Percentiles rank a stretch among this genome's conserved stretches.
phyloP scores from a whole-genome alignment of 257 asterid genomes.

The Solanum pimpinellifolium region DNA sequence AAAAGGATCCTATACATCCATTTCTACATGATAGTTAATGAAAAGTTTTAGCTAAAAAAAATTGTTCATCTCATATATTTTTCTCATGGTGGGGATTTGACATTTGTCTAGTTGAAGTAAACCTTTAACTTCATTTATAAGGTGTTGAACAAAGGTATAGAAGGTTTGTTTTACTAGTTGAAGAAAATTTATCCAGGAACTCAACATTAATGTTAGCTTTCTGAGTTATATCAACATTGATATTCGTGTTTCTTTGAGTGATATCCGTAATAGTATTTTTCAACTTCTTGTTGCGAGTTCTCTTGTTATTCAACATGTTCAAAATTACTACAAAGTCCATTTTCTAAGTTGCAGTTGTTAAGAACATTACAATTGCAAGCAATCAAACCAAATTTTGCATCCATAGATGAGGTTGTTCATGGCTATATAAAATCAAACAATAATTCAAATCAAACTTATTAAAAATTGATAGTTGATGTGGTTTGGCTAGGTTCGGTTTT shows the following conservation, averaged over 20 bases:
- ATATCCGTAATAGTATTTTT: background rate
- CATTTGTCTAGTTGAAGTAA: background rate
- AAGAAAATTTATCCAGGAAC: background rate
- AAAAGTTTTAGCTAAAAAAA: background rate
- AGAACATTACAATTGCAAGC: background rate
- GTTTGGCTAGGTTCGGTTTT: too few relatives aligned
- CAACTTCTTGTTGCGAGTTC: background rate
- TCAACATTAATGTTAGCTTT: background rate
- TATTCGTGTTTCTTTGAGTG: background rate
- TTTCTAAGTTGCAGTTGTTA: background rate
- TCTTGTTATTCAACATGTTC: background rate
- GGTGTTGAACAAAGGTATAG: background rate
- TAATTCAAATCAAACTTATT: too few relatives aligned
- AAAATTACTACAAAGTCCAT: background rate
- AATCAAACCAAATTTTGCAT: background rate
- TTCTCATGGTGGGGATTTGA: background rate
- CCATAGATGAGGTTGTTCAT: background rate
- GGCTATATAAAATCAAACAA: too few relatives aligned
- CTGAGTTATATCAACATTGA: background rate
- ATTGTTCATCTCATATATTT: background rate
- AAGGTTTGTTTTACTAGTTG: background rate
- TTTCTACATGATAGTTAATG: too few relatives aligned
- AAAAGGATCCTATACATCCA: too few relatives aligned
- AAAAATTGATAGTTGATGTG: too few relatives aligned
- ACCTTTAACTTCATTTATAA: background rate